Evolutionary conservation across 1,284 basidiomycete species (phyloP), one percentile per base, ranked within the genome.

Genomic region (Porodaedalea pini): DNA sequence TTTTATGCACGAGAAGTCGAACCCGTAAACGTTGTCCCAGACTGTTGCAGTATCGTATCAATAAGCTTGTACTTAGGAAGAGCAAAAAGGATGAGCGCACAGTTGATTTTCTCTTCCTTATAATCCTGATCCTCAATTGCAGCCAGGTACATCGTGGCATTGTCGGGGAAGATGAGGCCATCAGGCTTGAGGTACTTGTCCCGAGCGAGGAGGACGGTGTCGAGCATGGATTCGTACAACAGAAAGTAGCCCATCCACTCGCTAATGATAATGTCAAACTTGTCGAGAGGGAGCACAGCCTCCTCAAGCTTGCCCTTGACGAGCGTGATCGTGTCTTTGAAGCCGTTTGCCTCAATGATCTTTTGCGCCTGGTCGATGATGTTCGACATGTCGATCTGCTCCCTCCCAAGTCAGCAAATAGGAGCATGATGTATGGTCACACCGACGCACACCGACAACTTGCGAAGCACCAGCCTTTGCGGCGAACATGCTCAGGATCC

Each of bases 1-100:
- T 75, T 99, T 98, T 82, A 99, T 99, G 74, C 96, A 98, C 47
- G 94, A 97, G 75, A 94, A 99, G 76, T 99, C 94, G 72, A 99
- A 99, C 43, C 97, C 97, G 73, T 99, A 99, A 29, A 99, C 97
- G 67, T 98, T 96, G 71, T 98, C 95, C 97, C 97, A 99, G 80
- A 98, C 94, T 96, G 66, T 10, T n/a, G n/a, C 8, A 51, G 47
- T 10, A 40, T 45, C 43, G 48, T 41, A 29, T 43, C 19, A 32
- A 55, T 48, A 52, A 32, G 23, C n/a, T 54, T 15, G 13, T 34
- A 41, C 23, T 40, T 52, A 19, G 17, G 10, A 19, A 51, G 15
- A 0, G 7, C 4, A 54, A 48, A n/a, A n/a, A n/a, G 57, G 48
- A 51, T 29, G 13, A 47, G 15, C 89, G 68, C 68, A 95, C 94